Evolutionary conservation across 768 basidiomycete species (phyloP), one percentile per base, ranked within the genome.

Genomic region (Kwoniella heveanensis): DNA sequence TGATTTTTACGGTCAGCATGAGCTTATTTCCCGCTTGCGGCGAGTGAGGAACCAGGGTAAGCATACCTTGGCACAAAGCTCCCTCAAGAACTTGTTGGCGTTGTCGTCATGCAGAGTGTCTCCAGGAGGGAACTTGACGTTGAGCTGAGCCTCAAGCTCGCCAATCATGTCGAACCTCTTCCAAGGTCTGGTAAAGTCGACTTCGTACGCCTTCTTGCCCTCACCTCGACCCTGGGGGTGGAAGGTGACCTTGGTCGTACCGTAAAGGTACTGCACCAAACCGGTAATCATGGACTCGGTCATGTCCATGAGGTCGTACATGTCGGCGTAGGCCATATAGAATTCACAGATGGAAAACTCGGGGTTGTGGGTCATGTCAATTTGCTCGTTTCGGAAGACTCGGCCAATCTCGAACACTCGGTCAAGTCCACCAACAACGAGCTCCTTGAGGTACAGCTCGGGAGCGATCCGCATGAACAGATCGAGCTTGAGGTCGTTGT

Each of bases 321-420:
- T 94, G 80, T 98, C 96, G 62, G 96, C 96, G 73, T 97, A 98
- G 29, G 96, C 95, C 95, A 99, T 98, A 78, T 98, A 99, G 82
- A 99, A 98, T 83, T 99, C 95, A 85, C 95, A 98, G 82, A 97
- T 95, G 5, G 92, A 91, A 83, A 97, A 97, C 80, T 99, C 96
- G 70, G 96, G 96, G 81, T 99, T 99, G 81, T 99, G 96, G 19
- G 96, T 99, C 69, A 99, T 83, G 82, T 99, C 96, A 76, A 99
- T 99, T 29, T 94, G 91, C 80, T 99, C 96, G 81, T 98, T 99
- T 51, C 96, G 85, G 86, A 98, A 99, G 13, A 97, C 93, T 46
- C 95, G 88, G 1, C 95, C 96, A 66, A 99, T 97, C 82, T 99
- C 96, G 81, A 92, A 99, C 13, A 99, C 96, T 49, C 96, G 89